These are phyloP conservation scores for Plasmodium vivax DNA, from an alignment of 169 alveolate species.

Conservation along the genomic window DNA sequence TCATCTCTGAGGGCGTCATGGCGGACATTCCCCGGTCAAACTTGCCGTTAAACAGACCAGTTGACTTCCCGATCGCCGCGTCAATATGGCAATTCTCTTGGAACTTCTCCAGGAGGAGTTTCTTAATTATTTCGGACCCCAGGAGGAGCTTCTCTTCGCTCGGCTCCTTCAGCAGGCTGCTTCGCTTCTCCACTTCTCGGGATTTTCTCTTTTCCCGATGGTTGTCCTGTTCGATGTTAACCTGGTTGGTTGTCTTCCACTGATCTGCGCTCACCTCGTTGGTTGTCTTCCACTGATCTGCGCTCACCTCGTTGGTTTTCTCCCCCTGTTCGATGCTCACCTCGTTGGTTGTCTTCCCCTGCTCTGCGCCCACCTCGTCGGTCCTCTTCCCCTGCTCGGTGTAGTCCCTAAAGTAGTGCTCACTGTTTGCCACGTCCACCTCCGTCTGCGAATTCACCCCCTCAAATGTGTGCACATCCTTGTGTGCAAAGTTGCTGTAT, in stretches of 20 bases:
- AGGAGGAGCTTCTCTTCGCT: slow-evolving; percentile 39
- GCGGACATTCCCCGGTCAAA: background rate
- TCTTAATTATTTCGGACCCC: slow-evolving; percentile 66
- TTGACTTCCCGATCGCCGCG: slow-evolving; percentile 6
- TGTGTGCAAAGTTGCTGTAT: slow-evolving; percentile 7
- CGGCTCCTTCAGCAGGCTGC: background rate
- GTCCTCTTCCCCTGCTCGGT: background rate
- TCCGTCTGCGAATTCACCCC: slow-evolving; percentile 6
- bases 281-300: background rate
- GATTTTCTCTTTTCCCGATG: slow-evolving; percentile 12
- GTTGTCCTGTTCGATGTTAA: background rate
- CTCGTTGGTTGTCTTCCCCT: background rate
- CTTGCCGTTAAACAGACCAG: background rate
- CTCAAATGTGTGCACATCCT: slow-evolving; percentile 8
- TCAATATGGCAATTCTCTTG: slow-evolving; percentile 54
- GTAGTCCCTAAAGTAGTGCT: slow-evolving; percentile 32
- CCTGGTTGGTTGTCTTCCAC: background rate
- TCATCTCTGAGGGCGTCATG: background rate
- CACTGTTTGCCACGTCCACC: slow-evolving; percentile 17
- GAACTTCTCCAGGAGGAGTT: slow-evolving; percentile 52
- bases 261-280: background rate
- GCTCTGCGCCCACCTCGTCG: background rate
- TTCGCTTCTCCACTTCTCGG: slow-evolving; percentile 6
- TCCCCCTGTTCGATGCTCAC: background rate
- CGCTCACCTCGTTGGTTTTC: background rate